Conservation (phyloP, 2,329 filamentous ascomycete genomes). For the Xylaria sp. region DNA sequence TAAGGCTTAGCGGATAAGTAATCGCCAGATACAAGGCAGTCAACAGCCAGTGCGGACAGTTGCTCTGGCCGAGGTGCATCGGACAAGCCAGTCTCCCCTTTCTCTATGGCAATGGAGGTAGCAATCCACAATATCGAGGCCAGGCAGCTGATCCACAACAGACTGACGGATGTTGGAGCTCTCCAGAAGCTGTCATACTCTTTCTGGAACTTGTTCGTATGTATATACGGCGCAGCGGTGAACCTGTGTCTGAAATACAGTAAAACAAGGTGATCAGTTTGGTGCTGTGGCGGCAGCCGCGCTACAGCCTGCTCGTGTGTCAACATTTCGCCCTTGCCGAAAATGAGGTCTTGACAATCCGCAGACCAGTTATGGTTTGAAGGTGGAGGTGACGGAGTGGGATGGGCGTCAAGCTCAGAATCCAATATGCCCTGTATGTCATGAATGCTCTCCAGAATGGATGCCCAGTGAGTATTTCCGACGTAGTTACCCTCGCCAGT, state of each 20-base stretch:
- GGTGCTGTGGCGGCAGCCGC: conserved; percentile 48
- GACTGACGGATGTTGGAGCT: conserved; percentile 52
- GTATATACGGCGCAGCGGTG: conserved; percentile 51
- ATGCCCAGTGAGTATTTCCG: conserved; percentile 52
- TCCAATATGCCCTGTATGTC: conserved; percentile 51
- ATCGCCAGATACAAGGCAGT: conserved; percentile 61
- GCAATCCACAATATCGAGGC: conserved; percentile 60
- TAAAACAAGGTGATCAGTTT: conserved; percentile 50
- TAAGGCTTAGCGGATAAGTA: conserved; percentile 59
- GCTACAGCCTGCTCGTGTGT: conserved; percentile 50
- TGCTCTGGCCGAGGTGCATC: conserved; percentile 46
- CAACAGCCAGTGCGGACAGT: conserved; percentile 54
- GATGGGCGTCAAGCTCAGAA: conserved; percentile 42
- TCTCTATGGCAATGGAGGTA: conserved; percentile 51
- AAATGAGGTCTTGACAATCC: conserved; percentile 47
- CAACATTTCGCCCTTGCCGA: conserved; percentile 45
- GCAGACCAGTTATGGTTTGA: conserved; percentile 40
- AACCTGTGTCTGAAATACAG: conserved; percentile 52
- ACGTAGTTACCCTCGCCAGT: conserved; percentile 49
- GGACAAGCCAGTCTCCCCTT: conserved; percentile 46
- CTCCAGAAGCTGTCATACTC: conserved; percentile 62
- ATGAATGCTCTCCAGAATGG: conserved; percentile 53
- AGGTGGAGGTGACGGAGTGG: conserved; percentile 47
- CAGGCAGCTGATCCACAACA: conserved; percentile 63
- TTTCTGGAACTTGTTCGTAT: conserved; percentile 58